Conservation (phyloP, 306 rosid species). For the Corylus americana region DNA sequence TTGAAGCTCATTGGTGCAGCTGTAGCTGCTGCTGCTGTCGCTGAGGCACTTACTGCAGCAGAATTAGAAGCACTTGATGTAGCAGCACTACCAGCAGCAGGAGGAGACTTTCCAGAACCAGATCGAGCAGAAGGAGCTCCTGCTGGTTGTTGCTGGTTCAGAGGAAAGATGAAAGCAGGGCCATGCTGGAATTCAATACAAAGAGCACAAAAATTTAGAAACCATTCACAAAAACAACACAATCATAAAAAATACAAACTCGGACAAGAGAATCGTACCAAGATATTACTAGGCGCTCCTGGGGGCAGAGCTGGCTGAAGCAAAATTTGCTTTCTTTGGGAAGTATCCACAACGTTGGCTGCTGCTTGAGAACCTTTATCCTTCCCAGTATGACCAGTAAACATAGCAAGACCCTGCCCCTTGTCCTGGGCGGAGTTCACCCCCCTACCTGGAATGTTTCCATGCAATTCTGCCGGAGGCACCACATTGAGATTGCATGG, state of each 20-base stretch:
- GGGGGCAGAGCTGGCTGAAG: slow-evolving; percentile 84
- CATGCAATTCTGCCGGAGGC: slow-evolving; percentile 68
- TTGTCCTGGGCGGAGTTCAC: slow-evolving; percentile 65
- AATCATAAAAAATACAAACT: neutral
- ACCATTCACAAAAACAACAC: neutral
- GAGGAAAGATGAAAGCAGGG: slow-evolving; percentile 83
- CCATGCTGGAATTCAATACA: slow-evolving; percentile 61
- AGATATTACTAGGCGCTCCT: slow-evolving; percentile 75
- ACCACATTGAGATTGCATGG: slow-evolving; percentile 56
- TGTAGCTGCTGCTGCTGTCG: slow-evolving; percentile 44
- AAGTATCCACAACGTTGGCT: slow-evolving; percentile 49
- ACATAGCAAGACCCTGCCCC: slow-evolving; percentile 61
- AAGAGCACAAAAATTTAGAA: slow-evolving; percentile 1
- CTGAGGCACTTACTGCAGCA: slow-evolving; percentile 40
- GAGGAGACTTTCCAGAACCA: slow-evolving; percentile 68
- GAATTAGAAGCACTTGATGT: slow-evolving; percentile 46
- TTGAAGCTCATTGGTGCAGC: slow-evolving; percentile 86
- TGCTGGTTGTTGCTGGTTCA: slow-evolving; percentile 90
- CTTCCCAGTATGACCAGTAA: slow-evolving; percentile 65
- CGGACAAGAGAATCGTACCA: slow-evolving; percentile 49
- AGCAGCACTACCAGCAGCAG: slow-evolving; percentile 50
- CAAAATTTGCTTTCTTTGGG: slow-evolving; percentile 78
- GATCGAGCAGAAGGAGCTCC: slow-evolving; percentile 74
- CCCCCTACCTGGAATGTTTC: slow-evolving; percentile 46
- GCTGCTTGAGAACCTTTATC: slow-evolving; percentile 68